Evolutionary conservation across 2,329 filamentous ascomycete genomes (phyloP), one percentile per base, ranked within the genome.

Genomic region (Fusarium anthophilum): DNA sequence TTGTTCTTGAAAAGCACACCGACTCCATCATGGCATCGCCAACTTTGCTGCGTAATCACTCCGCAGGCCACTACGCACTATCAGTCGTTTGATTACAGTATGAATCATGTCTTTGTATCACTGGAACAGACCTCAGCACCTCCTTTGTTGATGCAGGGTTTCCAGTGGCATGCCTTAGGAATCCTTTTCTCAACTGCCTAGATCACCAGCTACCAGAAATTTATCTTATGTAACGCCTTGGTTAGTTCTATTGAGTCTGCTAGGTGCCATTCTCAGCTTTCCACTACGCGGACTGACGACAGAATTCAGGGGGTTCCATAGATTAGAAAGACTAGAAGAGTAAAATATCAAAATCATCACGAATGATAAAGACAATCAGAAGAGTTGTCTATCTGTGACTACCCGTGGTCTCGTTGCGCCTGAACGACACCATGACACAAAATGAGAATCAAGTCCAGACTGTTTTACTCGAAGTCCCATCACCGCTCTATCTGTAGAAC

Each of bases 351-450:
- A 15, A 6, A 45, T 7, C 10, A 8, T 20, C 22, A 0, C 5
- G 30, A 24, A 35, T 8, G 8, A 20, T 14, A 0, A 35, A 24
- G 30, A 12, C 5, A 15, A 8, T 26, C 12, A 26, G 30, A 24
- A 26, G 1, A 8, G 6, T 2, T 5, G 4, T 6, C 5, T 50
- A 1, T 18, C 11, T 18, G 3, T 6, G 10, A 18, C 15, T 18
- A 0, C 22, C 18, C 26, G 20, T 9, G 20, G 14, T 8, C 26
- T 48, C 26, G 2, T 2, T 30, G 6, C 4, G 9, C 14, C 14
- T 17, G 7, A 8, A 30, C 5, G 17, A 20, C 50, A 53, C n/a
- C n/a, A 53, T 37, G 7, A 3, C n/a, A 53, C 50, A 53, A 11
- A 37, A 12, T 22, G 3, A 11, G 50, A 24, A 22, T 37, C 32